Evolutionary conservation across 768 basidiomycete species (phyloP), one percentile per base, ranked within the genome.

Genomic region (Rubroboletus pulcherrimus): DNA sequence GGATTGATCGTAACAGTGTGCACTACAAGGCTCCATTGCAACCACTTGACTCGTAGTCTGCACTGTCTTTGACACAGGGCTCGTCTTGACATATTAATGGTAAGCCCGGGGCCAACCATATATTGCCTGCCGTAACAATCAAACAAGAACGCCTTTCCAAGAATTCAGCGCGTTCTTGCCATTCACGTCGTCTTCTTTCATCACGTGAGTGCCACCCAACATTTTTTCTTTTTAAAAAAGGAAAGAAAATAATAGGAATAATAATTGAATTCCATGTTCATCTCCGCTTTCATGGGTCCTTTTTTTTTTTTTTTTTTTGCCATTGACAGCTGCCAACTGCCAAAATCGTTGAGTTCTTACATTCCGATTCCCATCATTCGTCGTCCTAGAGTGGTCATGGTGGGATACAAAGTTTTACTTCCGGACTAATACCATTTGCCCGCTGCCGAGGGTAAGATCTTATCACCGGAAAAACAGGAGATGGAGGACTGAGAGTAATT

Each of bases 401-500:
- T 51, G 45, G 56, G 57, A 59, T 54, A 58, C 63, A 65, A 71
- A 56, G 55, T 67, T 63, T 57, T 57, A 59, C 65, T 65, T 58
- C 56, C 51, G 59, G 42, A 60, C 58, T 31, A 51, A 26, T 14
- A 56, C 58, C 33, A 56, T 66, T 58, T 26, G 3, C 75, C 77
- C 14, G 66, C 76, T 5, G 70, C 74, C 34, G 74, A 83, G 21
- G 51, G 81, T 85, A 43, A 43, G 86, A 90, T 65, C 77, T 88
- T 24, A 68, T 83, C 38, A 79, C 80, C 9, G 84, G 83, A 17
- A 75, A 75, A 83, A 58, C 71, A 76, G 33, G 77, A 77, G 56
- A 85, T 88, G 49, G 79, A 87, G 58, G 83, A 84, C 45, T 83
- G 85, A 62, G 85, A 88, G 63, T 72, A 77, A 57, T 83, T 77